Evolutionary conservation across 1,284 basidiomycete species (phyloP).

Genomic region (Heterobasidion occidentale): DNA sequence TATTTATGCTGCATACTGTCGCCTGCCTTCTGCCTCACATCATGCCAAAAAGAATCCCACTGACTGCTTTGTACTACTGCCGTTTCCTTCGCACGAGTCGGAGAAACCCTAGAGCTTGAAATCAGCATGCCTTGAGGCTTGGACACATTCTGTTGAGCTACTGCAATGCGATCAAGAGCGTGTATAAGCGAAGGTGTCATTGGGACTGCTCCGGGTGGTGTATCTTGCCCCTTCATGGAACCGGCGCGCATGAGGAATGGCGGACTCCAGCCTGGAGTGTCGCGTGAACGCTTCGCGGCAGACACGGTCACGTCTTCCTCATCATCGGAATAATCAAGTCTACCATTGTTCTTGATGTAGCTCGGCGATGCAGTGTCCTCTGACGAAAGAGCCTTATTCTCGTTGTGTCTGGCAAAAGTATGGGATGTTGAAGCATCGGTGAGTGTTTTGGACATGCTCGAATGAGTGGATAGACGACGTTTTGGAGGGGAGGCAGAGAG

Average conservation of each 20-base stretch:
- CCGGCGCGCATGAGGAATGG: neutral
- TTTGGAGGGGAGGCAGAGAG: conserved; percentile 6
- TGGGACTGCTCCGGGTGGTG: neutral
- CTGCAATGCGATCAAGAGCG: neutral
- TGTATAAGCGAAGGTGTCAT: neutral
- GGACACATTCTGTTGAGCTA: neutral
- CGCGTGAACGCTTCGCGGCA: neutral
- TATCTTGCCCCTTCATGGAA: neutral
- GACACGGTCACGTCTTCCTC: neutral
- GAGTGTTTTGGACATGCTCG: neutral
- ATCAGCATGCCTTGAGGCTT: neutral
- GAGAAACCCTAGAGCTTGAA: neutral
- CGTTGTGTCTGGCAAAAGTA: neutral
- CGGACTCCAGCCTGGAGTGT: neutral
- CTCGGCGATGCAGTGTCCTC: too few species aligned
- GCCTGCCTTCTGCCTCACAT: neutral
- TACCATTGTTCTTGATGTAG: neutral
- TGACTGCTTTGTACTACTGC: neutral
- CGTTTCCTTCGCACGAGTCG: neutral
- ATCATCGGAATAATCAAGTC: neutral
- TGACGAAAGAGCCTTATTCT: neutral
- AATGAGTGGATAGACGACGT: neutral
- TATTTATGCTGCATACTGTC: neutral
- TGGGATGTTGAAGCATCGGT: neutral
- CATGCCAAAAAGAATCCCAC: neutral